Evolutionary conservation across 306 rosid genomes (phyloP), one percentile per base, ranked within the genome.

Genomic region (Dryas alaskensis): DNA sequence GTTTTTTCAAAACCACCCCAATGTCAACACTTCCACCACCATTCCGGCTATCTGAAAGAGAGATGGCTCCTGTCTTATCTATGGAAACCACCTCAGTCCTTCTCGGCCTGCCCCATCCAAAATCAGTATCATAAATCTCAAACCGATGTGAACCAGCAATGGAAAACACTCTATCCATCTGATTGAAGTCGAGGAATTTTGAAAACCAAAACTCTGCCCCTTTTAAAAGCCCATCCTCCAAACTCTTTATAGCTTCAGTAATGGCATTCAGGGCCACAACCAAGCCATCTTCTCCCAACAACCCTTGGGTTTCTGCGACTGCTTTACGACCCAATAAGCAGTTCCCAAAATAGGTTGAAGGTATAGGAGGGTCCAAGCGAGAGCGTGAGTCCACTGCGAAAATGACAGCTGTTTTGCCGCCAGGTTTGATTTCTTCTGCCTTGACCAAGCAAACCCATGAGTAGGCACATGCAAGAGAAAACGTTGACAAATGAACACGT

Each of bases 31-130:
- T 65, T 55, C 65, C 72, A 39, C 14, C 48, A 19, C 73, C 79
- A 25, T 65, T 44, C 22, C 52, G 13, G 59, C 31, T 12, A 8
- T 75, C 79, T 52, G 52, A 11, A 8, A 75, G n/a, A 0, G 72
- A 42, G 1, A 65, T 42, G 8, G 79, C 27, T 7, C 40, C 67
- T 0, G 76, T 13, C 19, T 9, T 11, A 14, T 52, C 51, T 22
- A 85, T 82, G 13, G 80, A 65, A 3, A 46, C 13, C 1, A 77
- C 11, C 13, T 77, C 85, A 54, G 61, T 55, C 68, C 67, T 81
- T 50, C 14, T 13, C 0, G 85, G 85, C 49, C 31, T 68, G 25
- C 81, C 85, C 85, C 81, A 76, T 1, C 84, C 78, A 62, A 81
- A 81, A 67, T 81, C 81, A 17, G n/a, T 53, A 0, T 10, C 60